Conservation (phyloP, 164 flowering plant species). For the Pachysandra terminalis region DNA sequence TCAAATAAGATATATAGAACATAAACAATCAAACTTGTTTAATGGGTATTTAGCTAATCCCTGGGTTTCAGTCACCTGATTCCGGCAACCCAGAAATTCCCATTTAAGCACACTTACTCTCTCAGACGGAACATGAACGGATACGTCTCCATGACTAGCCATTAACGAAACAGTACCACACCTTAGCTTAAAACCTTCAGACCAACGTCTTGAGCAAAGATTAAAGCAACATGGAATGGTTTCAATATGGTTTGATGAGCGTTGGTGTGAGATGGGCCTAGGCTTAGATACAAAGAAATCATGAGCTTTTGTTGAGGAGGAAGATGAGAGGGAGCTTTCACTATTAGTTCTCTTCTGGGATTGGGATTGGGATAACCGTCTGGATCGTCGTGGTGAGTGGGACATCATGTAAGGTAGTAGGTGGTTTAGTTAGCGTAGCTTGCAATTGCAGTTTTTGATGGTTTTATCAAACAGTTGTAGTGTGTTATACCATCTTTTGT, state of each 20-base stretch:
- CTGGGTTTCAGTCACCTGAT: not conserved
- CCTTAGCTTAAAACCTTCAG: constrained; percentile 3
- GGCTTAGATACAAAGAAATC: constrained; percentile 29
- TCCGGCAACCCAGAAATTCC: not conserved
- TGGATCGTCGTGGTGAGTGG: constrained; percentile 14
- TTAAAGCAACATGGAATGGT: constrained; percentile 14
- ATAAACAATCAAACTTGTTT: too few species aligned
- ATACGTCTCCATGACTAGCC: constrained; percentile 15
- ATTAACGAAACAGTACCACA: constrained; percentile 4
- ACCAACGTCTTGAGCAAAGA: constrained; percentile 6
- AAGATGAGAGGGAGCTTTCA: constrained; percentile 57
- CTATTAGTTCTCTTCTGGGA: not conserved
- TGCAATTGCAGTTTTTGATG: constrained; percentile 40
- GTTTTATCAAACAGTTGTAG: not conserved
- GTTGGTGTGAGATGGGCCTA: constrained; percentile 12
- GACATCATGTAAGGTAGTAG: constrained; percentile 16
- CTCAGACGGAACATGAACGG: constrained; percentile 5
- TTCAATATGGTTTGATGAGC: not conserved
- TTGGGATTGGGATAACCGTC: constrained; percentile 22
- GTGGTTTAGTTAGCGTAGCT: constrained; percentile 38
- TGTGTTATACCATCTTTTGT: constrained; percentile 1
- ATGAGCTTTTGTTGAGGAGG: constrained; percentile 1
- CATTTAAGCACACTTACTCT: too few species aligned
- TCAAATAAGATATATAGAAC: not conserved
- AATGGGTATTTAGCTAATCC: too few species aligned